A percentile compares a stretch with the other conserved stretches of the same genome.
phyloP scores from a whole-genome alignment of 2,329 filamentous ascomycete genomes.

The Pseudogymnoascus sp. region DNA sequence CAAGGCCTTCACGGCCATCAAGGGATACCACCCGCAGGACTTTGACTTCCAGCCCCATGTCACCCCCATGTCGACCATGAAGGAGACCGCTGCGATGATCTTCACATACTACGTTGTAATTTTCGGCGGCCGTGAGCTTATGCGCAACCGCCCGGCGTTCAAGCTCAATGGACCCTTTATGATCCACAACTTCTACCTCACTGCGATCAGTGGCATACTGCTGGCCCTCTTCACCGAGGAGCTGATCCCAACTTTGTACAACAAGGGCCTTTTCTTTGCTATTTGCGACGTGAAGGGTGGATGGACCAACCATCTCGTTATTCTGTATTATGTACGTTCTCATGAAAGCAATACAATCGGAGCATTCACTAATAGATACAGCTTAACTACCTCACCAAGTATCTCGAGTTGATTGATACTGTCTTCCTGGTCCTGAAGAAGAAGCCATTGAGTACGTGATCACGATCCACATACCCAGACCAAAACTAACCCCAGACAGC shows the following conservation, averaged over 20 bases:
- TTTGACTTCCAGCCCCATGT: constrained; percentile 75
- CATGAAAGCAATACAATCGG: neutral
- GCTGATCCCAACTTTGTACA: constrained; percentile 71
- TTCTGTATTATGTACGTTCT: constrained; percentile 87
- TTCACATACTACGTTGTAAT: constrained; percentile 87
- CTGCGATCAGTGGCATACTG: constrained; percentile 70
- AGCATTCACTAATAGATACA: constrained; percentile 38
- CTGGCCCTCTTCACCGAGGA: constrained; percentile 85
- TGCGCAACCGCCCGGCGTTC: constrained; percentile 78
- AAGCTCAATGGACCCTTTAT: constrained; percentile 87
- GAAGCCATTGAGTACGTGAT: constrained; percentile 75
- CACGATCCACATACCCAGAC: neutral
- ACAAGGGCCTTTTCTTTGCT: constrained; percentile 76
- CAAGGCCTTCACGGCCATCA: constrained; percentile 67
- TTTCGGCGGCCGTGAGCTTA: constrained; percentile 83
- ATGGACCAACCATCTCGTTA: constrained; percentile 88
- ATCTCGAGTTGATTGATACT: constrained; percentile 89
- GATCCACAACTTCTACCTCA: constrained; percentile 94
- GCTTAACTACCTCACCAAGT: constrained; percentile 98
- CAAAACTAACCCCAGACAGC: constrained; percentile 35
- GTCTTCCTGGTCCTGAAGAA: constrained; percentile 98
- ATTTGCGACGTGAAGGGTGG: constrained; percentile 78
- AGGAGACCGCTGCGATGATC: constrained; percentile 71
- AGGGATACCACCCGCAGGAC: constrained; percentile 75
- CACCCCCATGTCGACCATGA: constrained; percentile 85